Base-by-base conservation (phyloP, 352 stramenopile genomes). In the Globisporangium paroecandrum region DNA sequence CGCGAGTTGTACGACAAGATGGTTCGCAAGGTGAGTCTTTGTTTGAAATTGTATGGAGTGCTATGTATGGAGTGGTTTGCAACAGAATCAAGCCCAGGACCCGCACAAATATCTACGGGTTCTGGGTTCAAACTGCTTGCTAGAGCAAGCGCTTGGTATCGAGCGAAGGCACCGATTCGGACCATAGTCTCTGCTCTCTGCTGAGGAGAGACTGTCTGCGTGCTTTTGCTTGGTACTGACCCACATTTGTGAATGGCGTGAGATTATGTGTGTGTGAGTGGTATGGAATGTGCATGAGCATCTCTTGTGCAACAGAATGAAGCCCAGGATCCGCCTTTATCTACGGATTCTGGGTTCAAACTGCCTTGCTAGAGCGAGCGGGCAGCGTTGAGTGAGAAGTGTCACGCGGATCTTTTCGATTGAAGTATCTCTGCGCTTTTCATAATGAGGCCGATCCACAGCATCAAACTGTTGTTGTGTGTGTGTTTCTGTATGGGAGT, bases 61-160 rank as follows among this genome's bases (percentile, higher is more conserved):
- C 7, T 49, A 12, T 22, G 43, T 51, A 12, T 51, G 43, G 18
- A 51, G 18, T 51, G 43, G 18, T 12, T 51, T 51, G 43, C 43
- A 51, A 51, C 43, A 51, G 43, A 51, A 51, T 51, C 43, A 51
- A 51, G 43, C 43, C 43, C 43, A 51, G 43, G 43, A 51, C 43
- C 43, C 18, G 43, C 18, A 24, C 43, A 51, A 51, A 51, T 24
- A 12, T 3, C 43, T 51, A 51, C 43, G 43, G 43, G 18, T 51
- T 51, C 43, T 51, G 43, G 43, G 43, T 51, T 51, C 43, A 51
- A 51, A 51, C 43, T 51, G 43, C 43, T 51, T 51, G 43, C 43
- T 51, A 51, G 43, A 51, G 43, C 43, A 51, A 51, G 43, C 43
- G 43, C 43, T 51, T 51, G 43, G 43, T 24, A 24, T 51, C 18